A percentile compares a stretch with the other conserved stretches of the same genome.
Evolutionary conservation across 768 basidiomycete genomes (phyloP).

Genomic region (Lactarius trivialis): DNA sequence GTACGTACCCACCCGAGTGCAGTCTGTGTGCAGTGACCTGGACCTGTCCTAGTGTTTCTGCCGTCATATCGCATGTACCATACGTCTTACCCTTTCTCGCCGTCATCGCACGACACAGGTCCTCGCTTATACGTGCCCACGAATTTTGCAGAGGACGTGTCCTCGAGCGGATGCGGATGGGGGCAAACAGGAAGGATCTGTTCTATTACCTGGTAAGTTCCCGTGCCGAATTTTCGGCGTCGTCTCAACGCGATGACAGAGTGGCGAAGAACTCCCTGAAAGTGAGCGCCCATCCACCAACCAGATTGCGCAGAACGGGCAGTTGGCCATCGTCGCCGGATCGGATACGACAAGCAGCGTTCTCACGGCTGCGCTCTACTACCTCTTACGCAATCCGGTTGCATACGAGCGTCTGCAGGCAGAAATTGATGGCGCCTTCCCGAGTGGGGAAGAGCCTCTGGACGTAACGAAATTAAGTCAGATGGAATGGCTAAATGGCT

Average conservation of each 20-base stretch:
- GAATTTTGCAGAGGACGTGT: neutral
- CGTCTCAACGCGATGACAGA: neutral
- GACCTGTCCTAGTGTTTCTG: neutral
- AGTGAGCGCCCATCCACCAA: neutral
- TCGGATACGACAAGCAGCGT: neutral
- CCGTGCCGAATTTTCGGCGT: neutral
- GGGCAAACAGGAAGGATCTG: conserved; percentile 29
- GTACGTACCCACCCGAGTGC: neutral
- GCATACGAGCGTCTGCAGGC: neutral
- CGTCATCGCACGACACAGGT: neutral
- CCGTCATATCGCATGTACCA: neutral
- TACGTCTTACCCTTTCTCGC: neutral
- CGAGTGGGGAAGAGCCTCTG: conserved; percentile 1
- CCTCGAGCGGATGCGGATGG: neutral
- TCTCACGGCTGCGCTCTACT: neutral
- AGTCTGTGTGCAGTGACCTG: neutral
- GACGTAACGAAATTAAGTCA: neutral
- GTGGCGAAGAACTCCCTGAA: neutral
- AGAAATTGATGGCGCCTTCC: neutral
- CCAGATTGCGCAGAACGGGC: neutral
- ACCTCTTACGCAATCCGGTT: neutral
- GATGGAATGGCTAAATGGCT: conserved; percentile 3
- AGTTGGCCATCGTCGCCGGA: neutral
- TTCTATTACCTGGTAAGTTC: conserved; percentile 34
- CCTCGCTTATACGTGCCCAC: too few relatives aligned